Conservation (phyloP, 139 green algal genomes). For the Dunaliella primolecta region DNA sequence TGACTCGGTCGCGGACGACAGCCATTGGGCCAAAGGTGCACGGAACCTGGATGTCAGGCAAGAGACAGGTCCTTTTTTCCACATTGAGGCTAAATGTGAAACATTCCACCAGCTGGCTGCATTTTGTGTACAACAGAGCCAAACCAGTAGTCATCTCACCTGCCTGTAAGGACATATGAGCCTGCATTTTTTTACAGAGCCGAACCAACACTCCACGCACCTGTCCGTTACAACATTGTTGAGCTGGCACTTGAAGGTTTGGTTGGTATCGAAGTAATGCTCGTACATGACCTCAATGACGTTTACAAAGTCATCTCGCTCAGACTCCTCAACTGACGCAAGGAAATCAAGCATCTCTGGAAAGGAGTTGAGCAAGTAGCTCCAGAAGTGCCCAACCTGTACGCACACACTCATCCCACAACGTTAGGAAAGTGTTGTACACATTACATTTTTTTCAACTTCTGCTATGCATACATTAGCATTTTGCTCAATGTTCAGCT, state of each 20-base stretch:
- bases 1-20: background rate
- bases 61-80: background rate
- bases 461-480: too few species aligned
- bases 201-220: too few species aligned
- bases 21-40: background rate
- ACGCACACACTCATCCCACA: too few species aligned
- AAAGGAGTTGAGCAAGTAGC: conserved; percentile 27
- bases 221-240: conserved; percentile 12
- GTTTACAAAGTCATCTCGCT: conserved; percentile 26
- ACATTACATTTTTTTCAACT: too few species aligned
- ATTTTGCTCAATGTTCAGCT: too few species aligned
- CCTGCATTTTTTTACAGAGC: too few species aligned
- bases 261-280: conserved; percentile 30
- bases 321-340: conserved; percentile 14
- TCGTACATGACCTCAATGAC: conserved; percentile 40
- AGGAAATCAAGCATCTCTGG: conserved; percentile 38
- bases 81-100: too few species aligned
- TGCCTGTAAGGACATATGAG: too few species aligned
- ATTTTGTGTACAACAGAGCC: background rate
- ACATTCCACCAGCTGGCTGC: too few species aligned
- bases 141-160: too few species aligned
- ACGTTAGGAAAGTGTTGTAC: too few species aligned
- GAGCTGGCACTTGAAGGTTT: conserved; percentile 19
- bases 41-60: conserved; percentile 6
- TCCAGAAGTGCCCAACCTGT: conserved; percentile 33